Evolutionary conservation across 1,284 basidiomycete genomes (phyloP).

Genomic region (Microbotryum scabiosae): DNA sequence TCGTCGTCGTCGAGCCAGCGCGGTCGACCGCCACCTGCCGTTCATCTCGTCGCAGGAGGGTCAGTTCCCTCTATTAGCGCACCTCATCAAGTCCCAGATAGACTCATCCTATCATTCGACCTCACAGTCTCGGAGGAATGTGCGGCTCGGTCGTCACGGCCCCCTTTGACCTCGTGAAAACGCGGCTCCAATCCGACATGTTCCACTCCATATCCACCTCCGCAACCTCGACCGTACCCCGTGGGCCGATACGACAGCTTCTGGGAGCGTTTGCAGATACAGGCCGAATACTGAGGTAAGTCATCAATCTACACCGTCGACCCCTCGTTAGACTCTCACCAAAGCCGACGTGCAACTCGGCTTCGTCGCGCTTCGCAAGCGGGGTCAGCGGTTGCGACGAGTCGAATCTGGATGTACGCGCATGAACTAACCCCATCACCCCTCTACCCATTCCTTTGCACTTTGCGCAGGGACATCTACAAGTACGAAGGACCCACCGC

Average conservation of each 20-base stretch:
- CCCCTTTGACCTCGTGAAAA: slow-evolving; percentile 97
- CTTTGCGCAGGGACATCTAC: slow-evolving; percentile 62
- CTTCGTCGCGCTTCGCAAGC: too few relatives aligned
- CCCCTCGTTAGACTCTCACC: too few relatives aligned
- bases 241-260: not conserved
- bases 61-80: slow-evolving; percentile 24
- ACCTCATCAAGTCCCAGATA: not conserved
- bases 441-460: too few relatives aligned
- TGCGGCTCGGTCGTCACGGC: slow-evolving; percentile 93
- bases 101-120: slow-evolving; percentile 5
- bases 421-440: too few relatives aligned
- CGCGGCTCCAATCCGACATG: slow-evolving; percentile 83
- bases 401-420: too few relatives aligned
- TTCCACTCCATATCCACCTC: slow-evolving; percentile 45
- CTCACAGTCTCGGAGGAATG: slow-evolving; percentile 83
- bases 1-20: not conserved
- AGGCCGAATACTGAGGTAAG: slow-evolving; percentile 73
- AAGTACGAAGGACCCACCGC: slow-evolving; percentile 83
- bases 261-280: slow-evolving; percentile 79
- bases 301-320: not conserved
- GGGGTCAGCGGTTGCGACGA: too few relatives aligned
- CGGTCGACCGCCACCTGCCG: slow-evolving; percentile 20
- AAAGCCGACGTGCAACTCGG: too few relatives aligned
- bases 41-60: slow-evolving; percentile 46
- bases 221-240: not conserved